phyloP scores from a whole-genome alignment of 2,329 filamentous ascomycete genomes.

The Kalaharituber pfeilii region DNA sequence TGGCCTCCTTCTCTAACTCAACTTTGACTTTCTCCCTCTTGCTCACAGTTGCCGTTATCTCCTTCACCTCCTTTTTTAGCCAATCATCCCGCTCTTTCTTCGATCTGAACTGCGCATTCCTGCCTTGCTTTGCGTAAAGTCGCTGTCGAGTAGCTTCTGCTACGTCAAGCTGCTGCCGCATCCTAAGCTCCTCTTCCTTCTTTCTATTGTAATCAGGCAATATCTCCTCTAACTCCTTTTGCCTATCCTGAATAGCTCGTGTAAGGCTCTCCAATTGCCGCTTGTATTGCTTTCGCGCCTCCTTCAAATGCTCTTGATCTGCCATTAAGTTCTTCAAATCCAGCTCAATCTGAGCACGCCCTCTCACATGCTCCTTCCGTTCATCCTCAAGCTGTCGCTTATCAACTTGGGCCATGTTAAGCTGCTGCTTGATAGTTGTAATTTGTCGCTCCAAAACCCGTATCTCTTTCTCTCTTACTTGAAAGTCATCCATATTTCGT shows the following conservation, averaged over 20 bases:
- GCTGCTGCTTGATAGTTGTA: conserved; percentile 58
- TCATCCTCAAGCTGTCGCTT: conserved; percentile 79
- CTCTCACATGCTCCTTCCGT: conserved; percentile 60
- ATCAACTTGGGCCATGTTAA: conserved; percentile 72
- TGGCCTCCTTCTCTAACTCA: conserved; percentile 69
- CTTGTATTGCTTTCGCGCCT: conserved; percentile 53
- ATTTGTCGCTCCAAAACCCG: conserved; percentile 57
- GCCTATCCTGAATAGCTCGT: conserved; percentile 54
- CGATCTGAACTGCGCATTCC: conserved; percentile 70
- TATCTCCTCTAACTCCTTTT: conserved; percentile 57
- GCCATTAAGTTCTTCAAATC: conserved; percentile 69
- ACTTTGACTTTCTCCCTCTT: conserved; percentile 70
- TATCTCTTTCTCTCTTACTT: conserved; percentile 63
- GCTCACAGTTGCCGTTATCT: conserved; percentile 57
- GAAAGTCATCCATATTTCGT: conserved; percentile 57
- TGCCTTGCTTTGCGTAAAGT: conserved; percentile 80
- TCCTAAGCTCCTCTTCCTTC: conserved; percentile 52
- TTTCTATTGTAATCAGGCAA: conserved; percentile 58
- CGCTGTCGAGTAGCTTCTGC: conserved; percentile 59
- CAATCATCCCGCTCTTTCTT: conserved; percentile 77
- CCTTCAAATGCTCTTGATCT: conserved; percentile 60
- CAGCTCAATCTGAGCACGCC: conserved; percentile 70
- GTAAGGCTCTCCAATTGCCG: conserved; percentile 55
- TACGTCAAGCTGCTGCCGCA: conserved; percentile 55
- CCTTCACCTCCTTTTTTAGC: conserved; percentile 62